phyloP scores from a whole-genome alignment of 768 basidiomycete genomes.

The Amyloporia xantha region DNA sequence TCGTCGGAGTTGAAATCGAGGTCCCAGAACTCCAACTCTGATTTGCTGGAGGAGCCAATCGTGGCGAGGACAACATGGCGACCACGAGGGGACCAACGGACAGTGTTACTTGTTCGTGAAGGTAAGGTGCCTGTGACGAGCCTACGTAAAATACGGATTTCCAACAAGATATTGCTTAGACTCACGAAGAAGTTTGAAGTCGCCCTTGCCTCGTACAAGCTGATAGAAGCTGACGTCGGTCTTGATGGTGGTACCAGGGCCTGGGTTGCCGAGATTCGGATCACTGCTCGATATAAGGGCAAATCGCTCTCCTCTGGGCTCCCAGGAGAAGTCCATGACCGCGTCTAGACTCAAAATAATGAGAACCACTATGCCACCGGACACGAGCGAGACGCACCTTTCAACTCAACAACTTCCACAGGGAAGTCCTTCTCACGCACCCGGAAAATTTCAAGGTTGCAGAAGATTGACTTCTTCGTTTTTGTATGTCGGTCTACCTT shows the following conservation, averaged over 20 bases:
- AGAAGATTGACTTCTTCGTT: constrained; percentile 97
- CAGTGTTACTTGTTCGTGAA: constrained; percentile 82
- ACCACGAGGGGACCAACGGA: constrained; percentile 95
- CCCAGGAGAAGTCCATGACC: constrained; percentile 96
- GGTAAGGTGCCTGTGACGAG: constrained; percentile 58
- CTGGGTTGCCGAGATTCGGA: constrained; percentile 86
- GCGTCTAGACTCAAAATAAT: constrained; percentile 48
- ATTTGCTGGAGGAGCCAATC: constrained; percentile 91
- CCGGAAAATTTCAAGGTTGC: constrained; percentile 96
- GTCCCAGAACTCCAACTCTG: constrained; percentile 98
- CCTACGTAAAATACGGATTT: constrained; percentile 2
- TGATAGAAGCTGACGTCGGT: constrained; percentile 96
- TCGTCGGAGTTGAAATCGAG: constrained; percentile 80
- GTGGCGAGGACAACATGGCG: constrained; percentile 95
- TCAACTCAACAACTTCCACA: constrained; percentile 95
- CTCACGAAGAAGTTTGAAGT: constrained; percentile 87
- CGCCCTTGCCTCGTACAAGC: constrained; percentile 85
- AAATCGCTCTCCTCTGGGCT: constrained; percentile 95
- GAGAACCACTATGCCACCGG: not conserved
- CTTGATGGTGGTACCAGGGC: constrained; percentile 90
- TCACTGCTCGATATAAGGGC: constrained; percentile 92
- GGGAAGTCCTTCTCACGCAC: constrained; percentile 97
- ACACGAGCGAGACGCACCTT: constrained; percentile 52
- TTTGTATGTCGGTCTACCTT: constrained; percentile 99
- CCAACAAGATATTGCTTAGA: constrained; percentile 7